Evolutionary conservation across 306 rosid species (phyloP).

Genomic region (Prosopis cineraria): DNA sequence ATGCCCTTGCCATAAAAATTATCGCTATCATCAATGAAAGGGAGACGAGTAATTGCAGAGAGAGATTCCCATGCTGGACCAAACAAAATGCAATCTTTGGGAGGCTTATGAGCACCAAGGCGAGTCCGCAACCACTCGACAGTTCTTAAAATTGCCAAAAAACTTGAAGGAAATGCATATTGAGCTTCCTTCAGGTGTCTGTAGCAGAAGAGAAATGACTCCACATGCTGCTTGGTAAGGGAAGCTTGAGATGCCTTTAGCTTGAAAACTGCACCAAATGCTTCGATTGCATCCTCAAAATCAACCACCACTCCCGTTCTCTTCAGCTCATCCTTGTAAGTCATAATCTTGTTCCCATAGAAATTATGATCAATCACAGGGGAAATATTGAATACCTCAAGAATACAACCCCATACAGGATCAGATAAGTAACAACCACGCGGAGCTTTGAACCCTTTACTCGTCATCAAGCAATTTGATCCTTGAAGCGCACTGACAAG

Average conservation of each 20-base stretch:
- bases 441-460: slow-evolving; percentile 54
- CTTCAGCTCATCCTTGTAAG: slow-evolving; percentile 44
- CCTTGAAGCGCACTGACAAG: slow-evolving; percentile 36
- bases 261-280: slow-evolving; percentile 44
- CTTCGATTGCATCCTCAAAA: slow-evolving; percentile 50
- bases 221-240: slow-evolving; percentile 43
- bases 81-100: slow-evolving; percentile 61
- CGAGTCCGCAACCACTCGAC: slow-evolving; percentile 64
- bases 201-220: slow-evolving; percentile 55
- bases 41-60: slow-evolving; percentile 60
- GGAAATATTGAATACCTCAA: slow-evolving; percentile 53
- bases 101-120: slow-evolving; percentile 46
- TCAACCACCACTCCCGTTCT: slow-evolving; percentile 57
- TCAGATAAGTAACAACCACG: slow-evolving; percentile 55
- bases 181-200: slow-evolving; percentile 35
- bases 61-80: slow-evolving; percentile 66
- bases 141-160: slow-evolving; percentile 25
- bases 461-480: slow-evolving; percentile 59
- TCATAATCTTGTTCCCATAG: slow-evolving; percentile 42
- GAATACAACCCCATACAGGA: slow-evolving; percentile 63
- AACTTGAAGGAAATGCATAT: slow-evolving; percentile 34
- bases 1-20: slow-evolving; percentile 48
- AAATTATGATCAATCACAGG: slow-evolving; percentile 55
- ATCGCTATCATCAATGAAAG: slow-evolving; percentile 65
- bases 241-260: slow-evolving; percentile 37